Evolutionary conservation across 345 rosid genomes (phyloP).

Genomic region (Noccaea bulbosa): DNA sequence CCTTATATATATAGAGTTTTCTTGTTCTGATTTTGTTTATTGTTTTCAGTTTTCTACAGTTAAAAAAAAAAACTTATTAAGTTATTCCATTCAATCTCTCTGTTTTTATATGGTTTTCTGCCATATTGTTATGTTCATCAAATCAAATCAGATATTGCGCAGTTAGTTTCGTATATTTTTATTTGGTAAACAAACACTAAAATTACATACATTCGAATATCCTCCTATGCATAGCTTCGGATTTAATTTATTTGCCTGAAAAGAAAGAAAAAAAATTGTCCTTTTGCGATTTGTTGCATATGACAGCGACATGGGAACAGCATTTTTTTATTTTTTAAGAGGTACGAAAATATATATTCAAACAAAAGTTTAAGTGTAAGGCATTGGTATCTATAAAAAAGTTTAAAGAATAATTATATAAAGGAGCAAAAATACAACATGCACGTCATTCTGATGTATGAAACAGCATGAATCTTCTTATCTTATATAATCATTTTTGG

Average conservation of each 20-base stretch:
- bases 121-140: neutral
- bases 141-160: conserved; percentile 5
- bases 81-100: neutral
- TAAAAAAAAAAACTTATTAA: too few relatives aligned
- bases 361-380: conserved; percentile 3
- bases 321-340: neutral
- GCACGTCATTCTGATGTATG: conserved; percentile 28
- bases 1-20: neutral
- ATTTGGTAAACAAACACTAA: neutral
- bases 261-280: neutral
- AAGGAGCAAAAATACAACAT: conserved; percentile 21
- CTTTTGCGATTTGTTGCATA: conserved; percentile 28
- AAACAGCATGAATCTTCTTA: conserved; percentile 37
- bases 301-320: conserved; percentile 36
- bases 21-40: neutral
- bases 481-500: conserved; percentile 34
- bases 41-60: too few relatives aligned
- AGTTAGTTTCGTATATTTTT: neutral
- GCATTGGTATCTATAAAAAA: neutral
- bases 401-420: neutral
- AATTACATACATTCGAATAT: conserved; percentile 21
- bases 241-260: neutral
- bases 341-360: neutral
- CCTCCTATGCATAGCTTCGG: conserved; percentile 4
- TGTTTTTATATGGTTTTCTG: neutral